Evolutionary conservation across 2,329 filamentous ascomycete species (phyloP).

Genomic region (Colletotrichum sublineola): DNA sequence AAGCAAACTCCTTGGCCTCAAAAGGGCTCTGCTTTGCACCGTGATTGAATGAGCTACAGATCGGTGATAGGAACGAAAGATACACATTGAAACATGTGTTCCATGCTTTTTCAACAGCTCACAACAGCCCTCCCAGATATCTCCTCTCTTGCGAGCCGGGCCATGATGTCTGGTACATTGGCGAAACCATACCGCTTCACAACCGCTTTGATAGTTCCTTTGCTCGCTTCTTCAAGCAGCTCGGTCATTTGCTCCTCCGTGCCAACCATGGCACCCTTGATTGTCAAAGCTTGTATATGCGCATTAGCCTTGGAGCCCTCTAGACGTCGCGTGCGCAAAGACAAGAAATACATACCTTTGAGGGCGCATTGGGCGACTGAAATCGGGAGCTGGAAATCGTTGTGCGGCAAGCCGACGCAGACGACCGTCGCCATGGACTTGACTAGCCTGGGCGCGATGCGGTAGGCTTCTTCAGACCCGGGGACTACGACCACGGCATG

Average conservation of each 20-base stretch:
- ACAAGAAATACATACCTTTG: constrained; percentile 10
- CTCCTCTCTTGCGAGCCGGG: neutral
- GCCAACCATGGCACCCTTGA: constrained; percentile 35
- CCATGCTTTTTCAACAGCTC: neutral
- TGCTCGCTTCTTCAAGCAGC: neutral
- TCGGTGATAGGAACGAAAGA: neutral
- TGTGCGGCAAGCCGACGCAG: constrained; percentile 46
- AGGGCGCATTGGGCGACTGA: constrained; percentile 27
- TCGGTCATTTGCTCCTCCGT: constrained; percentile 14
- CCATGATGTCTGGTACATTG: neutral
- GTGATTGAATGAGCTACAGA: neutral
- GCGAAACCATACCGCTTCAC: neutral
- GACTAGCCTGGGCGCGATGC: constrained; percentile 44
- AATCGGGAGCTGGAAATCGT: constrained; percentile 48
- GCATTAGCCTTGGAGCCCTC: neutral
- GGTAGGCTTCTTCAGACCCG: constrained; percentile 46
- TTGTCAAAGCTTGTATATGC: constrained; percentile 14
- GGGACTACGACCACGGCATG: constrained; percentile 48
- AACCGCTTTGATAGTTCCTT: neutral
- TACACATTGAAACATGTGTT: neutral
- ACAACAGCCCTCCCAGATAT: neutral
- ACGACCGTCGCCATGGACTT: constrained; percentile 47
- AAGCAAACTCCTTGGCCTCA: neutral
- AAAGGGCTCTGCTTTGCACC: neutral
- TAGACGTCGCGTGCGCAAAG: neutral